phyloP scores from a whole-genome alignment of 495 filamentous ascomycete species.

The Pseudotulostoma volvatum region DNA sequence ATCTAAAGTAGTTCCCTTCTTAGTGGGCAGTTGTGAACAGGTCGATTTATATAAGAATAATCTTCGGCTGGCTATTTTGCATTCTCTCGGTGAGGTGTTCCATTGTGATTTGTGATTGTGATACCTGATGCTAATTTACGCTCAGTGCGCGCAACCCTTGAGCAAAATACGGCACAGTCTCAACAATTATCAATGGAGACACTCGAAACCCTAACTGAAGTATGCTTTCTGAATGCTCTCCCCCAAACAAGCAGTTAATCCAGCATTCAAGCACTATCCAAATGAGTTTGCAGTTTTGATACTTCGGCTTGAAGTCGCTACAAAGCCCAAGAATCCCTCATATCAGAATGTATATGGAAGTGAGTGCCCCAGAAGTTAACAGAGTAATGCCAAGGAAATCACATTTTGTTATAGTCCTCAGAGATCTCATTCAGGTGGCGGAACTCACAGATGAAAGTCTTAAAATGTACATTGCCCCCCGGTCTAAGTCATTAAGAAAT shows the following conservation, averaged over 20 bases:
- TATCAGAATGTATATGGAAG: constrained; percentile 31
- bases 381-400: neutral
- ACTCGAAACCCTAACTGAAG: constrained; percentile 8
- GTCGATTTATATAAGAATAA: constrained; percentile 23
- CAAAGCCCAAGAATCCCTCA: constrained; percentile 14
- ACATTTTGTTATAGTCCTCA: constrained; percentile 13
- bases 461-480: constrained; percentile 28
- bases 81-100: too few relatives aligned
- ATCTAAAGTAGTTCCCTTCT: constrained; percentile 39
- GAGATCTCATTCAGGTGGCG: constrained; percentile 35
- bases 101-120: too few relatives aligned
- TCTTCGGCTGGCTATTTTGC: neutral
- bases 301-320: constrained; percentile 52
- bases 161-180: constrained; percentile 2
- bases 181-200: constrained; percentile 1
- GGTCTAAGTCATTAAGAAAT: too few relatives aligned
- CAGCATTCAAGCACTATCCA: constrained; percentile 32
- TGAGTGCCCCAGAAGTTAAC: constrained; percentile 22
- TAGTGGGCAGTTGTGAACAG: constrained; percentile 34
- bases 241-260: neutral
- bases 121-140: too few relatives aligned
- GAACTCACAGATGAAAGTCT: constrained; percentile 45
- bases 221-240: constrained; percentile 3
- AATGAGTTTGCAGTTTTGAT: constrained; percentile 47
- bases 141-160: constrained; percentile 14